Base-by-base conservation (phyloP, 2,329 filamentous ascomycete genomes). In the Sporothrix inflata region DNA sequence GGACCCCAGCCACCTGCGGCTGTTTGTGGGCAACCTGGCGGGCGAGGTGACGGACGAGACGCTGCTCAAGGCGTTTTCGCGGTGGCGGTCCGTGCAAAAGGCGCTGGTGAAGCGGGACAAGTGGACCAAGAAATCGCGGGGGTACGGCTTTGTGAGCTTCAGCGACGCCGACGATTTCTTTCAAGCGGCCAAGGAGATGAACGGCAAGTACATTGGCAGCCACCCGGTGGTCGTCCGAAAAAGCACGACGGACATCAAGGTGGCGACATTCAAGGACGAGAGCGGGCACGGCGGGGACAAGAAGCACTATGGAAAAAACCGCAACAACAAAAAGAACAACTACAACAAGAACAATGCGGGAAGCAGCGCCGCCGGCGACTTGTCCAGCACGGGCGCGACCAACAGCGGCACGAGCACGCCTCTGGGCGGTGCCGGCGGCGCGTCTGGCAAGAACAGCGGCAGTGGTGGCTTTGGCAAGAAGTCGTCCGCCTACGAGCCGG, bases 121-220 rank as follows among this genome's bases (percentile, higher is more conserved):
- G 85, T 90, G 94, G 73, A 97, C 95, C 0, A 96, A 92, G 71
- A 99, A 99, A 84, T 97, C 93, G 78, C 97, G 96, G 80, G 96
- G 95, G 0, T 99, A 93, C 79, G 96, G 96, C 2, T 99, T 99
- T 79, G 94, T 99, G 71, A 96, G 93, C 81, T 98, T 99, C 83
- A 92, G 91, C 77, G 93, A 98, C 79, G 93, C 94, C 40, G 96
- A 99, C 80, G 94, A 98, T 79, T 98, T 97, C 81, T 98, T 99
- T 85, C 90, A 93, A 78, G 95, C 96, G 1, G 95, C 94, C 78
- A 94, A 96, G 83, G 95, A 98, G 84, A 98, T 98, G 96, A 93
- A 98, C 78, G 94, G 94, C 77, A 98, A 99, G 84, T 99, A 99
- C 82, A 98, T 99, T 79, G 95, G 97, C 78, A 98, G 94, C 80